Percentiles rank a stretch among this genome's conserved stretches.
Conservation (phyloP, 2,329 filamentous ascomycete genomes). For the Periconia sp. region DNA sequence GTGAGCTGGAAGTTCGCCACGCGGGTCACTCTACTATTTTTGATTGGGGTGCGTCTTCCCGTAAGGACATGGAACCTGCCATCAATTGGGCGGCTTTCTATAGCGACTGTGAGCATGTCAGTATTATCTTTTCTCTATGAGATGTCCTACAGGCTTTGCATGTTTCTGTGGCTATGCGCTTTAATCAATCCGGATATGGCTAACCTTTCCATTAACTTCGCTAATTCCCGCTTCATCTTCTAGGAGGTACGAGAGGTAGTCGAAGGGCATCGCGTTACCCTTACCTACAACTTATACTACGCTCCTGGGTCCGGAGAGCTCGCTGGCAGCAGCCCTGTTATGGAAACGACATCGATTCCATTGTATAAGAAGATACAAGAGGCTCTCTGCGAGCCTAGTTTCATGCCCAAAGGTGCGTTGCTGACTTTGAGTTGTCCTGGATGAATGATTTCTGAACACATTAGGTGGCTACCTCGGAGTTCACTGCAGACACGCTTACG, state of each 20-base stretch:
- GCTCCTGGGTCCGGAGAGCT: constrained; percentile 39
- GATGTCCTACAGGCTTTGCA: constrained; percentile 54
- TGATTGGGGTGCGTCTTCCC: constrained; percentile 43
- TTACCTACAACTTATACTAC: constrained; percentile 62
- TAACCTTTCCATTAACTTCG: too few relatives aligned
- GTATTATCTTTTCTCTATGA: constrained; percentile 20
- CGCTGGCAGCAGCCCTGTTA: constrained; percentile 14
- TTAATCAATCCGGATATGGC: too few relatives aligned
- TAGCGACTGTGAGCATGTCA: constrained; percentile 54
- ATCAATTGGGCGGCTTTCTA: constrained; percentile 56
- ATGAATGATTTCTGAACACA: neutral
- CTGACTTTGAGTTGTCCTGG: constrained; percentile 4
- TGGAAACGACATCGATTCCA: constrained; percentile 40
- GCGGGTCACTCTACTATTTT: constrained; percentile 38
- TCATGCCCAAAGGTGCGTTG: constrained; percentile 42
- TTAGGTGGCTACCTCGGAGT: constrained; percentile 50
- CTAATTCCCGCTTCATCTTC: too few relatives aligned
- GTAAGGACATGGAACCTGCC: neutral
- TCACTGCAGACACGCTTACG: constrained; percentile 52
- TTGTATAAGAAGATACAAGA: constrained; percentile 40
- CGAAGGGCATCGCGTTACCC: constrained; percentile 3
- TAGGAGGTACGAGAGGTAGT: neutral
- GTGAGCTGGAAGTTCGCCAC: constrained; percentile 49
- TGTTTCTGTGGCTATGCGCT: too few relatives aligned
- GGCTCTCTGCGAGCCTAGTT: constrained; percentile 30